Conservation (phyloP, 345 rosid species). For the Eucalyptus virginea region DNA sequence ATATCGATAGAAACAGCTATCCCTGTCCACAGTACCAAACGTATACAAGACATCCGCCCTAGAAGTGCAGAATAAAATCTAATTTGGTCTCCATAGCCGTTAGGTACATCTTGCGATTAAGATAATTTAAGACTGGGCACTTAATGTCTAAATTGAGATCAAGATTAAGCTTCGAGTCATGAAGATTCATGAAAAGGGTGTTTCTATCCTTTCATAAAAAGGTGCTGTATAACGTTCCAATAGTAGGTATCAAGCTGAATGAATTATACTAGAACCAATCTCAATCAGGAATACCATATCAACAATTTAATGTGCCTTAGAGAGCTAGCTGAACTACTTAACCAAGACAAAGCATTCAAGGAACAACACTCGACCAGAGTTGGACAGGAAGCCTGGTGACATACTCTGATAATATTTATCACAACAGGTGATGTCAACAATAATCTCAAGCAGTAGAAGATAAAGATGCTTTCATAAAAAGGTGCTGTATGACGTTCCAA, state of each 20-base stretch:
- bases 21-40: not conserved
- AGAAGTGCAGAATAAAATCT: not conserved
- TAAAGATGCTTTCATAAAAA: not conserved
- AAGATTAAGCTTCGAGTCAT: not conserved
- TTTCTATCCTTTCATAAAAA: not conserved
- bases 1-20: not conserved
- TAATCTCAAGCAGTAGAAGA: not conserved
- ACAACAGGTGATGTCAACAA: not conserved
- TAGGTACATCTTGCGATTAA: not conserved
- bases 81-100: not conserved
- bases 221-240: not conserved
- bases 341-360: not conserved
- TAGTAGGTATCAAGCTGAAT: not conserved
- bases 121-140: not conserved
- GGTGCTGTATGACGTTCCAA: not conserved
- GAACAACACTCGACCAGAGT: not conserved
- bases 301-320: not conserved
- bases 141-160: not conserved
- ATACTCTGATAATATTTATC: not conserved
- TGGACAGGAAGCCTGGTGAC: not conserved
- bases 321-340: not conserved
- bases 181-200: not conserved
- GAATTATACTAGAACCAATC: not conserved
- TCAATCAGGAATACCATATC: not conserved
- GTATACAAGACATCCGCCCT: not conserved